Conservation (phyloP, 805 yeast genomes). For the Starmerella tilneyi region DNA sequence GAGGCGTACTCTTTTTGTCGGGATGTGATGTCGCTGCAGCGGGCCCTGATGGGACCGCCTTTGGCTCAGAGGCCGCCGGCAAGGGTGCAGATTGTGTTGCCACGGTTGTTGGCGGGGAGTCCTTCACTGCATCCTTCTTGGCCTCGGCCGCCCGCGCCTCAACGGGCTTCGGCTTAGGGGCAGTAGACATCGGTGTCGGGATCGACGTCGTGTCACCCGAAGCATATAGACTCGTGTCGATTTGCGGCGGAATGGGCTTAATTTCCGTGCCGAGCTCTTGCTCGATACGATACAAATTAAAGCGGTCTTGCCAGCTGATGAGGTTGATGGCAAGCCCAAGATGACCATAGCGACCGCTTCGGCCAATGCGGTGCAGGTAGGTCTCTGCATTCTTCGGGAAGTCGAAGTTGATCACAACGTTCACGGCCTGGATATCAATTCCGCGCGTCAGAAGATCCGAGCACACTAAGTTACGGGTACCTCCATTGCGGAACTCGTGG, state of each 20-base stretch:
- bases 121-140: not conserved
- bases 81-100: not conserved
- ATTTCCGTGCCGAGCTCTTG: slow-evolving; percentile 96
- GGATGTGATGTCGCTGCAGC: too few species aligned
- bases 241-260: slow-evolving; percentile 89
- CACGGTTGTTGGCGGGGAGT: not conserved
- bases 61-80: too few species aligned
- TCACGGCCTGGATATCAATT: slow-evolving; percentile 97
- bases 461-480: slow-evolving; percentile 93
- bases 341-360: slow-evolving; percentile 98
- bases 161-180: slow-evolving; percentile 2
- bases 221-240: slow-evolving; percentile 81
- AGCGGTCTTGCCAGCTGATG: slow-evolving; percentile 94
- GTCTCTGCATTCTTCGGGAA: slow-evolving; percentile 98
- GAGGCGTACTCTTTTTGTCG: too few species aligned
- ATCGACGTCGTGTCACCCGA: slow-evolving; percentile 45
- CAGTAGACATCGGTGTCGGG: not conserved
- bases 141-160: not conserved
- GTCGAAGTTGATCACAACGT: slow-evolving; percentile 94
- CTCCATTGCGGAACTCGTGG: slow-evolving; percentile 97
- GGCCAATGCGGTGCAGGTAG: slow-evolving; percentile 94
- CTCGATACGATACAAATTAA: slow-evolving; percentile 85
- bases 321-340: slow-evolving; percentile 94
- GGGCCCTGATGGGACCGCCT: too few species aligned
- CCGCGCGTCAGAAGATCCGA: slow-evolving; percentile 95